phyloP scores from a whole-genome alignment of 2,329 filamentous ascomycete genomes.

The Neofusicoccum cordaticola region DNA sequence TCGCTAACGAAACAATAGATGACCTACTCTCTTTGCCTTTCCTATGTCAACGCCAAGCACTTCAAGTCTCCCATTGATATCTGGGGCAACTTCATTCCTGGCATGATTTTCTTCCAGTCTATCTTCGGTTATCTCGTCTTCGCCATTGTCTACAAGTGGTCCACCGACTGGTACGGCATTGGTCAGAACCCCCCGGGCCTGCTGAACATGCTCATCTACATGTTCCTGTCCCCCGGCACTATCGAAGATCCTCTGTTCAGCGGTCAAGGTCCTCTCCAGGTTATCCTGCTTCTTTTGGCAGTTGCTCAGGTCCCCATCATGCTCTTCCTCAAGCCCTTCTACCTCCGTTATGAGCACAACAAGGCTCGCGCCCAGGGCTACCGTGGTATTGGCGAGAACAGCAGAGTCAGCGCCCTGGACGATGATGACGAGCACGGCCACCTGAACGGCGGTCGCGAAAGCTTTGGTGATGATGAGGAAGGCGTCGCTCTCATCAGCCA shows the following conservation, averaged over 20 bases:
- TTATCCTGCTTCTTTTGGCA: conserved; percentile 76
- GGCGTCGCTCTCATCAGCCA: conserved; percentile 86
- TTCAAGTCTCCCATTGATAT: conserved; percentile 96
- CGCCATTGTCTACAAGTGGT: conserved; percentile 97
- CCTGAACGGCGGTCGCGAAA: conserved; percentile 60
- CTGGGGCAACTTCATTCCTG: conserved; percentile 94
- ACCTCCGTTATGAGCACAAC: conserved; percentile 92
- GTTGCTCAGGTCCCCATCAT: conserved; percentile 84
- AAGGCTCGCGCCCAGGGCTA: conserved; percentile 83
- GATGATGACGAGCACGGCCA: conserved; percentile 67
- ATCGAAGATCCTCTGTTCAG: conserved; percentile 72
- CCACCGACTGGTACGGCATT: conserved; percentile 74
- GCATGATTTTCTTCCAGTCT: conserved; percentile 99
- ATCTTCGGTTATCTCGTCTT: conserved; percentile 97
- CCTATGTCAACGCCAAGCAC: conserved; percentile 88
- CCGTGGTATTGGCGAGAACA: conserved; percentile 85
- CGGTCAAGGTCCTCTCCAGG: conserved; percentile 74
- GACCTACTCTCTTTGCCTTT: conserved; percentile 94
- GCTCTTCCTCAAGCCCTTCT: conserved; percentile 93
- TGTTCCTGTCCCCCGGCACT: conserved; percentile 88
- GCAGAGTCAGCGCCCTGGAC: conserved; percentile 84
- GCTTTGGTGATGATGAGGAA: conserved; percentile 72
- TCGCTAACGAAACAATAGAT: conserved; percentile 51
- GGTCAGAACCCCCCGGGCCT: conserved; percentile 75
- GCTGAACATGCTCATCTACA: conserved; percentile 99